Evolutionary conservation across 2,329 filamentous ascomycete species (phyloP).

Genomic region (Rhinocladiella similis): DNA sequence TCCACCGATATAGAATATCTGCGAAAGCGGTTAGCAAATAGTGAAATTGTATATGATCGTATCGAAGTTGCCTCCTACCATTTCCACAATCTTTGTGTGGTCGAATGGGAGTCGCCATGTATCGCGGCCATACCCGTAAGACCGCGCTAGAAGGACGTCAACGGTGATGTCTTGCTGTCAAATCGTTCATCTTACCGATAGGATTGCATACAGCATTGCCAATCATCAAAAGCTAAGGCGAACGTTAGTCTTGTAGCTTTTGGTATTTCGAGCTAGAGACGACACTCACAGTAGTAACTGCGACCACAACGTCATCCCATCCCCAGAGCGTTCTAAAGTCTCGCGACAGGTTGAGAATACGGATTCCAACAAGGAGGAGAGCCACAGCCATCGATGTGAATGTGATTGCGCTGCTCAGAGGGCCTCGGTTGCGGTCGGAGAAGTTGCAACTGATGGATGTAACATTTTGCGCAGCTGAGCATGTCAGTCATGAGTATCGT

Average conservation of each 20-base stretch:
- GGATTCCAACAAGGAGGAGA: conserved; percentile 8
- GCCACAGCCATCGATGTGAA: conserved; percentile 18
- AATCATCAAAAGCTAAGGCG: conserved; percentile 14
- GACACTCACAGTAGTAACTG: conserved; percentile 10
- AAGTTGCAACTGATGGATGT: conserved; percentile 15
- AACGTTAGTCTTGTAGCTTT: neutral
- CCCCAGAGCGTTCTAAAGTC: conserved; percentile 9
- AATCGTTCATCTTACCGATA: conserved; percentile 2
- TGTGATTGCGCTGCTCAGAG: conserved; percentile 9
- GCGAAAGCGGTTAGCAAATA: neutral
- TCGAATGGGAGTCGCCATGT: conserved; percentile 16
- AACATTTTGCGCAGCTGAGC: conserved; percentile 12
- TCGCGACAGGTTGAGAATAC: conserved; percentile 3
- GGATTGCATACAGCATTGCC: conserved; percentile 16
- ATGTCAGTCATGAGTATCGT: neutral
- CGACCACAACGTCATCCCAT: conserved; percentile 18
- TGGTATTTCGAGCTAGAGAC: neutral
- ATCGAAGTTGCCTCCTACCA: neutral
- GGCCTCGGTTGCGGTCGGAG: conserved; percentile 9
- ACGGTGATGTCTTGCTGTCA: too few species aligned
- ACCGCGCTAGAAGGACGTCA: conserved; percentile 3
- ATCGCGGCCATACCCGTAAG: conserved; percentile 14
- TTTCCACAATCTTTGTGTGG: conserved; percentile 6
- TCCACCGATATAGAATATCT: conserved; percentile 19
- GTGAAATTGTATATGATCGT: neutral